Evolutionary conservation across 2,329 filamentous ascomycete genomes (phyloP).

Genomic region (Setomelanomma holmii): DNA sequence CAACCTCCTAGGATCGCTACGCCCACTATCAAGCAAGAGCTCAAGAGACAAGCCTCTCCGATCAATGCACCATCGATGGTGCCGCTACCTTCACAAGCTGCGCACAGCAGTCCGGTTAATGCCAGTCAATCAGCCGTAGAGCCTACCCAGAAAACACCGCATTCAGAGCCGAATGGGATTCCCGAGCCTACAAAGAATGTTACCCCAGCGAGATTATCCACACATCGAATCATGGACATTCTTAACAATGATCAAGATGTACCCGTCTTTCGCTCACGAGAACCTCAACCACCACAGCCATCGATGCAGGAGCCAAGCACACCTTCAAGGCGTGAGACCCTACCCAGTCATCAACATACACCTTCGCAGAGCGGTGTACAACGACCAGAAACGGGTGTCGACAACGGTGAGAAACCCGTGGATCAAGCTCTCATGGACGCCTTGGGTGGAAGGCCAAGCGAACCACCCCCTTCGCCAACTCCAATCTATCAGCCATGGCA

Average conservation of each 20-base stretch:
- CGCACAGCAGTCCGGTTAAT: conserved; percentile 26
- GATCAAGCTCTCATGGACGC: conserved; percentile 31
- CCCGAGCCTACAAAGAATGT: conserved; percentile 23
- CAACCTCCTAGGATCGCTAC: conserved; percentile 13
- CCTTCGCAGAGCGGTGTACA: conserved; percentile 25
- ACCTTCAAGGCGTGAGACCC: conserved; percentile 17
- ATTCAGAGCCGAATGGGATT: conserved; percentile 16
- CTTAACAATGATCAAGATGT: conserved; percentile 46
- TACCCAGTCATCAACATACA: conserved; percentile 21
- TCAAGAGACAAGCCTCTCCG: conserved; percentile 25
- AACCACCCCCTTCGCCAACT: conserved; percentile 29
- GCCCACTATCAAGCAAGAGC: conserved; percentile 21
- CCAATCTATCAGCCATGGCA: conserved; percentile 21
- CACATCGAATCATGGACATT: conserved; percentile 48
- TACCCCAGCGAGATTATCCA: conserved; percentile 35
- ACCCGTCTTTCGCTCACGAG: conserved; percentile 28
- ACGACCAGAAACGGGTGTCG: conserved; percentile 25
- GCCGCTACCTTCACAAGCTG: conserved; percentile 22
- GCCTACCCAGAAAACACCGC: conserved; percentile 5
- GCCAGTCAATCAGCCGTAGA: conserved; percentile 11
- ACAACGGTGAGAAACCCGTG: conserved; percentile 29
- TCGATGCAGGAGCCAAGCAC: conserved; percentile 25
- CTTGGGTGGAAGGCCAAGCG: conserved; percentile 20
- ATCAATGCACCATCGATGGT: conserved; percentile 16
- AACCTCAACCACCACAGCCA: conserved; percentile 21